These are phyloP conservation scores for Gastrolobium bilobum DNA, from an alignment of 306 rosid species.

Conservation along the genomic window DNA sequence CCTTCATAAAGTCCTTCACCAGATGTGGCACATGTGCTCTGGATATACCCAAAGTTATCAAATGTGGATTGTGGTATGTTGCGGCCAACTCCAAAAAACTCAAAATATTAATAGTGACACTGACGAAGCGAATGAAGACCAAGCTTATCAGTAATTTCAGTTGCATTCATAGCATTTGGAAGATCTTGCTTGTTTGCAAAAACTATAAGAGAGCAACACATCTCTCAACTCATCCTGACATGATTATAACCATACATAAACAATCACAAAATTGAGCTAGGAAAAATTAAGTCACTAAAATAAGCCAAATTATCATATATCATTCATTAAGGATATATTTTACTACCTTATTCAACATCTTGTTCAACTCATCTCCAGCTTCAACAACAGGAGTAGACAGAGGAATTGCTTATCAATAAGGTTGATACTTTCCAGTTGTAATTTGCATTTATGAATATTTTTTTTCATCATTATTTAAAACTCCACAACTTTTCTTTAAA, in stretches of 20 bases:
- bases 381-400: slow-evolving; percentile 56
- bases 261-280: slow-evolving; percentile 6
- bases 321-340: slow-evolving; percentile 8
- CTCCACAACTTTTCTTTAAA: no score
- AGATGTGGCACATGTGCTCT: slow-evolving; percentile 91
- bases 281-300: slow-evolving; percentile 6
- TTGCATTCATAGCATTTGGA: slow-evolving; percentile 94
- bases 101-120: slow-evolving; percentile 74
- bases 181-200: slow-evolving; percentile 96
- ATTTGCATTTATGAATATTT: no score
- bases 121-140: slow-evolving; percentile 93
- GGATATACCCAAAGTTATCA: slow-evolving; percentile 70
- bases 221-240: slow-evolving; percentile 87
- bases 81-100: no score
- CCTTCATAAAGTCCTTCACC: slow-evolving; percentile 94
- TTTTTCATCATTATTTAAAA: no score
- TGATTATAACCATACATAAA: slow-evolving; percentile 14
- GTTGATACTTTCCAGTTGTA: no score
- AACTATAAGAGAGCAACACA: slow-evolving; percentile 72
- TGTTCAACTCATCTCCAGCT: slow-evolving; percentile 90
- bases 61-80: no score
- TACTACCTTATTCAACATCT: slow-evolving; percentile 83
- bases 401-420: no score
- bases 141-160: slow-evolving; percentile 89
- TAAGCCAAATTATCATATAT: slow-evolving; percentile 22